Evolutionary conservation across 2,329 filamentous ascomycete species (phyloP).

Genomic region (Fusarium sulawesiense): DNA sequence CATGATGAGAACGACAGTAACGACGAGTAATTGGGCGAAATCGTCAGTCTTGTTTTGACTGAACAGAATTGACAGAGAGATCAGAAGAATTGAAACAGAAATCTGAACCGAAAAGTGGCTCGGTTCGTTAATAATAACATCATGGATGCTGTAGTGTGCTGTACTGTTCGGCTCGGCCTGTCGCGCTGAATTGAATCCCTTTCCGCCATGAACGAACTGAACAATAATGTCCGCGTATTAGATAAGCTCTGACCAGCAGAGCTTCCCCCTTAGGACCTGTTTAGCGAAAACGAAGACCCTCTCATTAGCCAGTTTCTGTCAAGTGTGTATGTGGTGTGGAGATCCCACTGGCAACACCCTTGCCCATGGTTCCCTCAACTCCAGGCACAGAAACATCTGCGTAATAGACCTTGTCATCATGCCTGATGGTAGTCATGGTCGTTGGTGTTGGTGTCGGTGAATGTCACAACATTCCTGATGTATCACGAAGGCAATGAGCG

Average conservation of each 20-base stretch:
- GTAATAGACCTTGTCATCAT: constrained; percentile 9
- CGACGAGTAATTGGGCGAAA: not conserved
- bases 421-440: not conserved
- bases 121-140: constrained; percentile 22
- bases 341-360: constrained; percentile 14
- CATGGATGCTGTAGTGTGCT: constrained; percentile 8
- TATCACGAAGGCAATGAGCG: not conserved
- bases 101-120: constrained; percentile 1
- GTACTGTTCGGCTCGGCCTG: constrained; percentile 26
- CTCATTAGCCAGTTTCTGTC: constrained; percentile 25
- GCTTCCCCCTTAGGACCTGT: not conserved
- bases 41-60: not conserved
- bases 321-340: constrained; percentile 22
- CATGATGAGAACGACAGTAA: constrained; percentile 9
- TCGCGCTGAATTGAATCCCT: constrained; percentile 17
- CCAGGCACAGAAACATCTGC: constrained; percentile 10
- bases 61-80: not conserved
- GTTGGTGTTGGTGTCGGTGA: not conserved
- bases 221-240: constrained; percentile 25
- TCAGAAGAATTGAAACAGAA: not conserved
- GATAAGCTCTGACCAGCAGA: constrained; percentile 17
- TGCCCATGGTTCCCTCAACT: constrained; percentile 6
- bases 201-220: not conserved
- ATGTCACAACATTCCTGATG: not conserved
- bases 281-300: constrained; percentile 14